A percentile compares a stretch with the other conserved stretches of the same genome.
Evolutionary conservation across 83 land plant genomes (phyloP).

Genomic region (Diphasiastrum complanatum): DNA sequence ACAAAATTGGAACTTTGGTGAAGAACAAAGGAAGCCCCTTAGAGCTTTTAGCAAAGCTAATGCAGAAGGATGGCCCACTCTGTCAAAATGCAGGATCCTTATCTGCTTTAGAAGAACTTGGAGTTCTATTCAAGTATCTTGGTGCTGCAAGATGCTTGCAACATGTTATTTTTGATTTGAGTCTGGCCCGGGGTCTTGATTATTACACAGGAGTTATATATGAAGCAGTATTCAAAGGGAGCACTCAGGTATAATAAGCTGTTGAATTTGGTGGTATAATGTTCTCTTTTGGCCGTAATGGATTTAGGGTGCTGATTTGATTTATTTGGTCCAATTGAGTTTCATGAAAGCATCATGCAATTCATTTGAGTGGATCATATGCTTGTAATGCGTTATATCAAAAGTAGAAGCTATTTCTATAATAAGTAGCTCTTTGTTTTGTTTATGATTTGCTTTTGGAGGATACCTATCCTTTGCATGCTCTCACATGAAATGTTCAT

Average conservation of each 20-base stretch:
- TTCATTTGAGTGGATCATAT: too few species aligned
- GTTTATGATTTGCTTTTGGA: too few species aligned
- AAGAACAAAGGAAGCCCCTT: slow-evolving; percentile 53
- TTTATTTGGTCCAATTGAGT: too few species aligned
- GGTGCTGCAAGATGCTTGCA: slow-evolving; percentile 47
- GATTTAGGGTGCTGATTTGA: too few species aligned
- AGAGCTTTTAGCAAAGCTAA: slow-evolving; percentile 49
- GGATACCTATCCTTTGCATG: too few species aligned
- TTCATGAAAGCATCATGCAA: too few species aligned
- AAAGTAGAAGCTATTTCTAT: too few species aligned
- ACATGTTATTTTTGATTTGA: slow-evolving; percentile 73
- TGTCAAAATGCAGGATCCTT: slow-evolving; percentile 41
- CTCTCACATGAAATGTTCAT: too few species aligned
- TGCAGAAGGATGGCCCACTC: slow-evolving; percentile 40
- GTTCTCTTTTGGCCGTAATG: too few species aligned
- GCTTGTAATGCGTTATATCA: too few species aligned
- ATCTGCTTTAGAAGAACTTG: slow-evolving; percentile 58
- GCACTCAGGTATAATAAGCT: slow-evolving; percentile 46
- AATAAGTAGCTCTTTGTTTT: too few species aligned
- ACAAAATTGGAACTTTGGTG: slow-evolving; percentile 63
- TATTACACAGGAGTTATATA: slow-evolving; percentile 89
- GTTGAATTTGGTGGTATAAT: not conserved
- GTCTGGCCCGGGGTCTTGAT: slow-evolving; percentile 87
- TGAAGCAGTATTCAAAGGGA: slow-evolving; percentile 80
- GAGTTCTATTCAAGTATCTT: slow-evolving; percentile 49